These are phyloP conservation scores for Mucor indicus DNA, from an alignment of 371 early-diverging fungal genomes.

Conservation along the genomic window DNA sequence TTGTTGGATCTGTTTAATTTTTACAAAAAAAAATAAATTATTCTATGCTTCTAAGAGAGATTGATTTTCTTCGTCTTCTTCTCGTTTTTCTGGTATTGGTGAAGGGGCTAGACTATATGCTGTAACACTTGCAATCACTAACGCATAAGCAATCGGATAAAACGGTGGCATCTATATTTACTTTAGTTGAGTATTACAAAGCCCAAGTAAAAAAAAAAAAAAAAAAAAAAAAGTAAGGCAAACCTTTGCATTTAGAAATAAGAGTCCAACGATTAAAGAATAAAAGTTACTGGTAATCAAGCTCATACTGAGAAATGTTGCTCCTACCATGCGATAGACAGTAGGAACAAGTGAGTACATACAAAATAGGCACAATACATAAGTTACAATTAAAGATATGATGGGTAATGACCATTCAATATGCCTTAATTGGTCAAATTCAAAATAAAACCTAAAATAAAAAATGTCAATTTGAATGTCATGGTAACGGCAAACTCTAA, in stretches of 20 bases:
- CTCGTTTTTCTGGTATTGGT: not conserved
- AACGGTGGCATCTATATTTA: slow-evolving; percentile 37
- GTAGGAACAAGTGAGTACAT: slow-evolving; percentile 45
- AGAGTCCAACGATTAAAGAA: slow-evolving; percentile 33
- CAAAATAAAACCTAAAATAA: slow-evolving; percentile 26
- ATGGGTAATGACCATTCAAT: slow-evolving; percentile 26
- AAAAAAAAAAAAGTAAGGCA: not conserved
- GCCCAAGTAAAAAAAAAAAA: too few species aligned
- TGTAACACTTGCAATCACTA: slow-evolving; percentile 29
- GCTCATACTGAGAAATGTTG: slow-evolving; percentile 43
- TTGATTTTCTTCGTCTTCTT: slow-evolving; percentile 4
- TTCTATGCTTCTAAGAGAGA: not conserved
- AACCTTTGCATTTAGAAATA: slow-evolving; percentile 37
- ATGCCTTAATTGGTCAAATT: slow-evolving; percentile 17
- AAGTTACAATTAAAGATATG: slow-evolving; percentile 23
- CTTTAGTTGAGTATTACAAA: too few species aligned
- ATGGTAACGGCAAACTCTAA: not conserved
- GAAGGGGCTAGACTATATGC: slow-evolving; percentile 26
- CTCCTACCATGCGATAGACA: slow-evolving; percentile 35
- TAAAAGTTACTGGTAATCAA: slow-evolving; percentile 45
- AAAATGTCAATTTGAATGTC: not conserved
- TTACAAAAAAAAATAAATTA: not conserved
- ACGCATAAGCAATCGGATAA: slow-evolving; percentile 37
- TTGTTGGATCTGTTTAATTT: slow-evolving; percentile 56
- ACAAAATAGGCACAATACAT: slow-evolving; percentile 32